Evolutionary conservation across 257 asterid genomes (phyloP).

Genomic region (Solanum arcanum): DNA sequence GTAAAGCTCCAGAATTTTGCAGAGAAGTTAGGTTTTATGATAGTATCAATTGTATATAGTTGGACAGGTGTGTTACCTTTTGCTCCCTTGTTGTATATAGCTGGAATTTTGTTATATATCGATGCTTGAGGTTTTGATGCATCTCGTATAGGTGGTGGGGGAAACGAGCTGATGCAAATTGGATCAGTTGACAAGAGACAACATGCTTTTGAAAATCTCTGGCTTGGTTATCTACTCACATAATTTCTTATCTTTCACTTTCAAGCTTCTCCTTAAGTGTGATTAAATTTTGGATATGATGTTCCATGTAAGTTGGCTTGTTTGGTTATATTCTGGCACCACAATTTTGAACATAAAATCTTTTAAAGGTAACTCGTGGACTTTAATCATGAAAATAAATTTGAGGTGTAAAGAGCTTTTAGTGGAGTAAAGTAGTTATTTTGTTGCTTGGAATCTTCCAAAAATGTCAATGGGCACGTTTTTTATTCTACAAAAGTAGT

Average conservation of each 20-base stretch:
- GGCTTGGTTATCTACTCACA: conserved; percentile 55
- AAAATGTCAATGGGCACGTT: background rate
- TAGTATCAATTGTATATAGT: conserved; percentile 26
- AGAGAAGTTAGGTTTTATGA: too few relatives aligned
- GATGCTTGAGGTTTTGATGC: conserved; percentile 57
- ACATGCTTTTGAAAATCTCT: conserved; percentile 66
- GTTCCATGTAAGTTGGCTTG: background rate
- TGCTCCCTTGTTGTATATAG: conserved; percentile 77
- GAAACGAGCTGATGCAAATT: conserved; percentile 37
- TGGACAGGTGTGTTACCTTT: conserved; percentile 71
- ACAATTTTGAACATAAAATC: background rate
- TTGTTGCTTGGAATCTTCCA: background rate
- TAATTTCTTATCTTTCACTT: background rate
- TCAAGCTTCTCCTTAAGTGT: background rate
- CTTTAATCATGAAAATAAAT: background rate
- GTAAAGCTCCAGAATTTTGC: too few relatives aligned
- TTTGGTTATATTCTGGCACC: background rate
- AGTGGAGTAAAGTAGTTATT: background rate
- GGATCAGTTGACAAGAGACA: conserved; percentile 83
- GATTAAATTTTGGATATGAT: background rate
- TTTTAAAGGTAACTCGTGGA: background rate
- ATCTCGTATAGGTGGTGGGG: conserved; percentile 12
- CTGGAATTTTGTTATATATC: conserved; percentile 89
- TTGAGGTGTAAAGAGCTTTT: background rate
- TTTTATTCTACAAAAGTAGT: background rate